Evolutionary conservation across 139 green algal species (phyloP), one percentile per base, ranked within the genome.

Genomic region (Bryopsis sp.): DNA sequence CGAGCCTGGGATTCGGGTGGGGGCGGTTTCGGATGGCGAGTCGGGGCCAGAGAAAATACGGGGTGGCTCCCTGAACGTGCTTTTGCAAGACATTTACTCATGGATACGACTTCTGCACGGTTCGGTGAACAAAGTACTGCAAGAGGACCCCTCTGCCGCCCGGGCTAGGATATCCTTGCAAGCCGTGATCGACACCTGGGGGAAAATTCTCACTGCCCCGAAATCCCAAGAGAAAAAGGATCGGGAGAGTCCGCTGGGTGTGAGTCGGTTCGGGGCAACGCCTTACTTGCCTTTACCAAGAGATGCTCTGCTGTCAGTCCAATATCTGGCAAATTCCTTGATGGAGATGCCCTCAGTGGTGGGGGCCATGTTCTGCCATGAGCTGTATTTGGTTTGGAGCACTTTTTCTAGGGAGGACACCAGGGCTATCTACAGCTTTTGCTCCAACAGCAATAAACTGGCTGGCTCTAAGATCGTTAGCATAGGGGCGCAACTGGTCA

Each of bases 1-100:
- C n/a, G 62, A 69, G n/a, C 8, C 37, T 4, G 62, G 62, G 6
- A 57, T 69, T n/a, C 54, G 62, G 62, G 22, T 69, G 15, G 62
- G 62, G 26, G 26, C 54, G 5, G 35, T 57, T 3, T 35, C 28
- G 4, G 26, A 34, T 8, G 54, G 54, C 19, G 28, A 50, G 6
- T 69, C 35, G 62, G 62, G 62, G 43, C 62, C 62, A 32, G 62
- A 36, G 4, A 57, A 54, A 35, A 37, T 37, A 8, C 35, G 62
- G 32, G 32, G 37, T 11, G 62, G 62, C 11, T 35, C 31, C 11
- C 32, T 11, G 7, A 54, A 54, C 35, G 26, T 54, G 7, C 43
- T 69, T 19, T 35, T 69, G 15, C 11, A 69, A 54, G 37, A 69
- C 24, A 7, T 69, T 11, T 69, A 69, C 26, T 11, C 7, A 6